Evolutionary conservation across 768 basidiomycete species (phyloP), one percentile per base, ranked within the genome.

Genomic region (Pleurotus tuoliensis): DNA sequence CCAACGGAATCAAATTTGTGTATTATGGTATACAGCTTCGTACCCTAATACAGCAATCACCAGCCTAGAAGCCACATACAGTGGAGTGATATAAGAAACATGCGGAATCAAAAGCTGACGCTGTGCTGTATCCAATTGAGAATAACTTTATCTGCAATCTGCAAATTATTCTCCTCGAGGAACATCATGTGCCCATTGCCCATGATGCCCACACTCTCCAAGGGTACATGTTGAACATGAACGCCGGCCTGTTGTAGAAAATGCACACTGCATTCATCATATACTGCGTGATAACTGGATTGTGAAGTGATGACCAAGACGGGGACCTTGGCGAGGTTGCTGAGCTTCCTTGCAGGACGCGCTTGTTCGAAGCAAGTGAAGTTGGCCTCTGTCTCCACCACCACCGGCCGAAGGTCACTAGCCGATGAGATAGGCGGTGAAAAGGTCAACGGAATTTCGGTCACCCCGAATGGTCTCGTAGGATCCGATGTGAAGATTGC

Each of bases 161-260:
- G 69, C 38, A 75, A 56, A 8, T 66, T 72, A 61, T 82, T 82
- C 56, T 70, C 74, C 55, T 82, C 81, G 76, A 82, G 78, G 58
- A 82, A 81, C 68, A 82, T 74, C 75, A 82, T 75, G 65, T 82
- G 81, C 1, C 77, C 81, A 59, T 82, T 82, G 43, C 81, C 81
- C 51, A 66, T 72, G 20, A 82, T 76, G 6, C 80, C 81, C 1
- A 77, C 59, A 27, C 71, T 69, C n/a, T 64, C 66, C 15, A 82
- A 62, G 13, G 66, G 66, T 39, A 77, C 62, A 58, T 77, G 74
- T 13, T 75, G 67, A 5, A 80, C 77, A 15, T 64, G 53, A 16
- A 81, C 78, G 0, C 80, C 81, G 0, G 76, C 81, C 47, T 76
- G 71, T 20, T 51, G 59, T 55, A 82, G 64, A 62, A 71, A 82